Percentiles rank a stretch among this genome's conserved stretches.
Conservation (phyloP, 306 rosid species). For the Clitoria ternatea region DNA sequence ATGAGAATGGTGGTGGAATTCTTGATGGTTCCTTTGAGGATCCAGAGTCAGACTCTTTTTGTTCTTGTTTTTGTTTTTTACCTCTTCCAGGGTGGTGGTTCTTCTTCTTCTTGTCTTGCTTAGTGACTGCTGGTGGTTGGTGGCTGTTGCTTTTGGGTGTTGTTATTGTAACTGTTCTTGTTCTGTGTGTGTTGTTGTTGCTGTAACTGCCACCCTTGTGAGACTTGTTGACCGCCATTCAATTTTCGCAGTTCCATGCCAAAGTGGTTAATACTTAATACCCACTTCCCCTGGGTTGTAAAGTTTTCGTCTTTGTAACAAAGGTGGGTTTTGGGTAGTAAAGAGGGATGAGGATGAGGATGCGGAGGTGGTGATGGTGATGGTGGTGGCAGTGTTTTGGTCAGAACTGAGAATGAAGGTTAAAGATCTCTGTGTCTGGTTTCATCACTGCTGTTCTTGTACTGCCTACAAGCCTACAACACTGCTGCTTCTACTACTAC, state of each 20-base stretch:
- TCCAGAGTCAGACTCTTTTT: slow-evolving; percentile 55
- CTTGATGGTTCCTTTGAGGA: slow-evolving; percentile 51
- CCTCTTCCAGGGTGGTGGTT: too few species aligned
- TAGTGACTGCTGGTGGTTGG: background rate
- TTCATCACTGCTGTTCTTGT: slow-evolving; percentile 47
- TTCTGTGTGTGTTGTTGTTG: too few species aligned
- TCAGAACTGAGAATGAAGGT: slow-evolving; percentile 38
- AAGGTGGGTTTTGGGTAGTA: too few species aligned
- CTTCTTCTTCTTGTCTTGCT: too few species aligned
- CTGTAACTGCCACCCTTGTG: slow-evolving; percentile 30
- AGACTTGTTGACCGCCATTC: slow-evolving; percentile 42
- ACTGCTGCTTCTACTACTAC: too few species aligned
- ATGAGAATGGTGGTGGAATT: background rate
- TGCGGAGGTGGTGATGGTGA: slow-evolving; percentile 22
- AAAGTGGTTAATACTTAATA: slow-evolving; percentile 4
- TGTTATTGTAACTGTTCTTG: too few species aligned
- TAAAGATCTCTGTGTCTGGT: slow-evolving; percentile 50
- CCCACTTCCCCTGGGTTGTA: slow-evolving; percentile 31
- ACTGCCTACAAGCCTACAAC: background rate
- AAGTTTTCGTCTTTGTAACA: too few species aligned
- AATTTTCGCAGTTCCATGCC: slow-evolving; percentile 46
- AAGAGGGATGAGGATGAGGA: background rate
- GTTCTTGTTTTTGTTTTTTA: too few species aligned
- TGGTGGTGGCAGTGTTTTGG: slow-evolving; percentile 43
- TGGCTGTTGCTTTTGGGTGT: too few species aligned